Conservation (phyloP, 331 rosid genomes). For the Phaseolus coccineus region DNA sequence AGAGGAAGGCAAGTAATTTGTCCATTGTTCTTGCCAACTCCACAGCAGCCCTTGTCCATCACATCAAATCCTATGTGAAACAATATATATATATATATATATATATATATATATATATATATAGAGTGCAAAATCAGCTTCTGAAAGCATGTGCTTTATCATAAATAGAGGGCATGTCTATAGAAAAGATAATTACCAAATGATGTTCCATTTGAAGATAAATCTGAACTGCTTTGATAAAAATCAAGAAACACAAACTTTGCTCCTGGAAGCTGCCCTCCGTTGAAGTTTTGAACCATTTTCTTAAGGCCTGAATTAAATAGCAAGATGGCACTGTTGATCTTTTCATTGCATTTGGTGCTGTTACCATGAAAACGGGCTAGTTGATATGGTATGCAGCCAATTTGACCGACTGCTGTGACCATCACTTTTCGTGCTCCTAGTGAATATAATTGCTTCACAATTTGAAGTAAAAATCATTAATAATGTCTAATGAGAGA, state of each 20-base stretch:
- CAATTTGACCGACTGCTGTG: constrained; percentile 81
- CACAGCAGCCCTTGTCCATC: constrained; percentile 87
- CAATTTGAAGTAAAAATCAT: not conserved
- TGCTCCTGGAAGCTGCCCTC: constrained; percentile 74
- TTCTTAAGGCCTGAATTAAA: constrained; percentile 78
- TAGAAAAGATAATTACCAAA: constrained; percentile 50
- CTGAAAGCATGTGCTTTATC: not conserved
- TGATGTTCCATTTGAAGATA: constrained; percentile 55
- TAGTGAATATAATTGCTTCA: constrained; percentile 69
- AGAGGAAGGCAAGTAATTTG: constrained; percentile 92
- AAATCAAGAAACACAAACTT: constrained; percentile 82
- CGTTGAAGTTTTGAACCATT: constrained; percentile 70
- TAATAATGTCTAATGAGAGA: not conserved
- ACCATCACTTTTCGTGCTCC: constrained; percentile 94
- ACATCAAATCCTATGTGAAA: constrained; percentile 74
- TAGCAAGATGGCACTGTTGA: constrained; percentile 63
- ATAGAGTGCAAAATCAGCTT: constrained; percentile 1
- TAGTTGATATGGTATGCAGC: constrained; percentile 88
- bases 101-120: not conserved
- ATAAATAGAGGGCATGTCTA: not conserved
- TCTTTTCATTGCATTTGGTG: constrained; percentile 77
- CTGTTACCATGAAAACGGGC: constrained; percentile 69
- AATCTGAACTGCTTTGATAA: constrained; percentile 67
- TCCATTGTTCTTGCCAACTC: constrained; percentile 92
- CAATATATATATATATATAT: not conserved